A percentile compares a stretch with the other conserved stretches of the same genome.
Evolutionary conservation across 2,329 filamentous ascomycete genomes (phyloP).

Genomic region (Helotiales sp.): DNA sequence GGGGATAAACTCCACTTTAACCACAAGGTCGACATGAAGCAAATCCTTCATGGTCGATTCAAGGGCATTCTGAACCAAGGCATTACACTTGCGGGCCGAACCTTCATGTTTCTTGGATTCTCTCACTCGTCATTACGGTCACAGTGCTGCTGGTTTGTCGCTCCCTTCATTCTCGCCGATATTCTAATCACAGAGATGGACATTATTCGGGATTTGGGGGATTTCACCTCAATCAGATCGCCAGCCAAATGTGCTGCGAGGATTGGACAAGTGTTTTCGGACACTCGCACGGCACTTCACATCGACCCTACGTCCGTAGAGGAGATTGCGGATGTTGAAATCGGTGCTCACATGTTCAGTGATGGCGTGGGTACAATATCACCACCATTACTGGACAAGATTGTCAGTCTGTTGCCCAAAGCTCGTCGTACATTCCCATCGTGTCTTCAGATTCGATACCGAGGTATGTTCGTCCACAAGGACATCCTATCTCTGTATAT

Average conservation of each 20-base stretch:
- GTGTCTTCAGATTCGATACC: slow-evolving; percentile 73
- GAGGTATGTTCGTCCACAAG: slow-evolving; percentile 42
- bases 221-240: slow-evolving; percentile 51
- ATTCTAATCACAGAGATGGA: slow-evolving; percentile 35
- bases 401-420: slow-evolving; percentile 56
- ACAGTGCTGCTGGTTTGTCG: slow-evolving; percentile 68
- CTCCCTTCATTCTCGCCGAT: slow-evolving; percentile 43
- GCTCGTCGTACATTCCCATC: slow-evolving; percentile 53
- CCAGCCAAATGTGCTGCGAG: slow-evolving; percentile 59
- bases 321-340: slow-evolving; percentile 52
- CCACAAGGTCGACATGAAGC: slow-evolving; percentile 46
- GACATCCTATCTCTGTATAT: not conserved
- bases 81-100: slow-evolving; percentile 61
- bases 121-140: slow-evolving; percentile 75
- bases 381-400: slow-evolving; percentile 52
- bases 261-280: slow-evolving; percentile 69
- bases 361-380: slow-evolving; percentile 81
- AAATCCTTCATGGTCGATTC: slow-evolving; percentile 56
- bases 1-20: slow-evolving; percentile 64
- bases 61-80: slow-evolving; percentile 55
- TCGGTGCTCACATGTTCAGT: slow-evolving; percentile 64
- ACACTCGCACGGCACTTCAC: slow-evolving; percentile 65
- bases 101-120: slow-evolving; percentile 70
- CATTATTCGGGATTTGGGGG: slow-evolving; percentile 47
- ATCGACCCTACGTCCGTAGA: slow-evolving; percentile 38